Percentiles rank a stretch among this genome's conserved stretches.
Evolutionary conservation across 2,329 filamentous ascomycete genomes (phyloP).

Genomic region (Knufia petricola): DNA sequence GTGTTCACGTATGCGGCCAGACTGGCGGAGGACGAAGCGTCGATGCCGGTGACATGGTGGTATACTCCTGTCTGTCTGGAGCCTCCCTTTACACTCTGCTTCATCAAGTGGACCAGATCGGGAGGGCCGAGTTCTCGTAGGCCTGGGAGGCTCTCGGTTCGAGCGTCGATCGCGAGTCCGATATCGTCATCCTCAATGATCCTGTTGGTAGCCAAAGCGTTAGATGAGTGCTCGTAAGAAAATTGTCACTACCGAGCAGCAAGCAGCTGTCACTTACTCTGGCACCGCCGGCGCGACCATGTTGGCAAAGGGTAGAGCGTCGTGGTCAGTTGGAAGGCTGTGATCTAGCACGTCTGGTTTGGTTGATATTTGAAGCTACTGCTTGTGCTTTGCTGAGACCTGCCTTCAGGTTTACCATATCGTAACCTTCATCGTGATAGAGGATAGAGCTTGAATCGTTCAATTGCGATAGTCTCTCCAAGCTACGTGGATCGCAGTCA

Average conservation of each 20-base stretch:
- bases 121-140: constrained; percentile 91
- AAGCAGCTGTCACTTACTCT: constrained; percentile 48
- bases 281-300: constrained; percentile 69
- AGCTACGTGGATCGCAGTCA: not conserved
- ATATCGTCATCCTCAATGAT: constrained; percentile 89
- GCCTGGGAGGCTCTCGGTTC: constrained; percentile 76
- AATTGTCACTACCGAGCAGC: not conserved
- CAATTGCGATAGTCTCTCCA: too few relatives aligned
- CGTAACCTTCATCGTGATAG: too few relatives aligned
- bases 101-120: constrained; percentile 89
- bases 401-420: too few relatives aligned
- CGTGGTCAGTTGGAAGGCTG: too few relatives aligned
- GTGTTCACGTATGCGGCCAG: constrained; percentile 98
- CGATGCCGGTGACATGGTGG: constrained; percentile 94
- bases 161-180: constrained; percentile 73
- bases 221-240: constrained; percentile 9
- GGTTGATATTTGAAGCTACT: too few relatives aligned
- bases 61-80: constrained; percentile 69
- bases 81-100: constrained; percentile 48
- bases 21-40: constrained; percentile 94
- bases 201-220: constrained; percentile 39
- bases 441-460: too few relatives aligned
- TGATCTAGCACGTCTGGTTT: too few relatives aligned
- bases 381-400: too few relatives aligned
- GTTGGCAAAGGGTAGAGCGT: constrained; percentile 29